Percentiles rank a stretch among this genome's conserved stretches.
Evolutionary conservation across 78 protist species (phyloP).

Genomic region (Speleostelium caveatum): DNA sequence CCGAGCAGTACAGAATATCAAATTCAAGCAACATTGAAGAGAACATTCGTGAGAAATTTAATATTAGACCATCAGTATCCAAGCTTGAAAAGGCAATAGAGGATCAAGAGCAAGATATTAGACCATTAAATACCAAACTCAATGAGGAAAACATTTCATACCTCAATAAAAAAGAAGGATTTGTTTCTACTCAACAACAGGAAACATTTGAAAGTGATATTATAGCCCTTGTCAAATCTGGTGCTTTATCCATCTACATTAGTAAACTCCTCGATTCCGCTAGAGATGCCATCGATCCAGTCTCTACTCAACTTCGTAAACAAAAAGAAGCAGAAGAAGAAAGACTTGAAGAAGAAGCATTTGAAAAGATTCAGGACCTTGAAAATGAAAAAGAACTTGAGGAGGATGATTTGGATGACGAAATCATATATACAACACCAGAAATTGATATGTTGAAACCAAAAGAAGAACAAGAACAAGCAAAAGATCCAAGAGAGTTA

Average conservation of each 20-base stretch:
- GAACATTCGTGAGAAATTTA: constrained; percentile 2
- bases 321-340: background rate
- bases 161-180: background rate
- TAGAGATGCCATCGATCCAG: background rate
- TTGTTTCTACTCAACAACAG: background rate
- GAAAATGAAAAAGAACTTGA: background rate
- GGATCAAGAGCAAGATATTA: background rate
- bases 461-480: constrained; percentile 33
- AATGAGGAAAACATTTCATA: background rate
- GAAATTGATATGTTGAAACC: constrained; percentile 40
- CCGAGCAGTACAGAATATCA: background rate
- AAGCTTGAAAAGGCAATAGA: background rate
- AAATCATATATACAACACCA: constrained; percentile 6
- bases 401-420: background rate
- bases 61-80: background rate
- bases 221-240: background rate
- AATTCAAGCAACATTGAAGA: constrained; percentile 7
- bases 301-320: background rate
- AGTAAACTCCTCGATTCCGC: constrained; percentile 7
- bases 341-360: background rate
- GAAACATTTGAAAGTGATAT: constrained; percentile 12
- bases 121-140: background rate
- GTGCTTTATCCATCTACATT: constrained; percentile 3
- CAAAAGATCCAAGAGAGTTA: constrained; percentile 52
- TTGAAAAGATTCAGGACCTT: background rate